These are phyloP conservation scores for Ceratocystis diversiconidia DNA, from an alignment of 2,329 filamentous ascomycete species.

Conservation along the genomic window DNA sequence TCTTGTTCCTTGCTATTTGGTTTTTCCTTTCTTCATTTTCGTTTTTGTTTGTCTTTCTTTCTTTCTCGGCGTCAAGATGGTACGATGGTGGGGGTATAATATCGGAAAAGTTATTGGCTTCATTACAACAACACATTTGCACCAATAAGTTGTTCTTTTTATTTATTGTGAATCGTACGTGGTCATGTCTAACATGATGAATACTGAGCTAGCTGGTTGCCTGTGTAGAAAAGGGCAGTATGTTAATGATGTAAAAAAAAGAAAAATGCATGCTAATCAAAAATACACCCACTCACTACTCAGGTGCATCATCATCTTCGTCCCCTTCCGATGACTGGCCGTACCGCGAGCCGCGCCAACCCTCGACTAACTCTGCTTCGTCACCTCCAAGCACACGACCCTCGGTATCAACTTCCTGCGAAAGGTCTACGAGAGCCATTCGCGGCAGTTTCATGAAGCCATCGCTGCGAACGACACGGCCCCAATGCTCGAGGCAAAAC, in stretches of 20 bases:
- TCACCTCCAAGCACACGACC: constrained; percentile 82
- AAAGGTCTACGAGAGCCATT: constrained; percentile 72
- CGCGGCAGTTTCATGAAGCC: constrained; percentile 74
- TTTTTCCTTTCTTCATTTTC: constrained; percentile 11
- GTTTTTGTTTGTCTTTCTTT: neutral
- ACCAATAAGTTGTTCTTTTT: neutral
- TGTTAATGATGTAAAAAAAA: neutral
- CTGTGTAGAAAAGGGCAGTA: neutral
- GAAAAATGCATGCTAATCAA: neutral
- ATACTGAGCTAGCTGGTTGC: neutral
- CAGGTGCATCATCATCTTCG: constrained; percentile 38
- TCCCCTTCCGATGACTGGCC: constrained; percentile 35
- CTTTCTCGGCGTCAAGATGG: constrained; percentile 4
- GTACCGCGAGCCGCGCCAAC: constrained; percentile 32
- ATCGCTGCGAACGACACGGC: constrained; percentile 75
- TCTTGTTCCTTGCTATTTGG: neutral
- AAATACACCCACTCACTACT: constrained; percentile 30
- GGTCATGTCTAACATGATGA: neutral
- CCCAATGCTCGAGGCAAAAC: constrained; percentile 91
- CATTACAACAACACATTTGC: neutral
- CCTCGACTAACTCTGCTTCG: constrained; percentile 51
- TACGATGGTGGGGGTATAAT: constrained; percentile 4
- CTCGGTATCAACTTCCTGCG: constrained; percentile 84
- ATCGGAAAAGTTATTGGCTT: constrained; percentile 10
- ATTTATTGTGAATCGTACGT: neutral